Base-by-base conservation (phyloP, 1,284 basidiomycete species). In the Golubevia sp. region DNA sequence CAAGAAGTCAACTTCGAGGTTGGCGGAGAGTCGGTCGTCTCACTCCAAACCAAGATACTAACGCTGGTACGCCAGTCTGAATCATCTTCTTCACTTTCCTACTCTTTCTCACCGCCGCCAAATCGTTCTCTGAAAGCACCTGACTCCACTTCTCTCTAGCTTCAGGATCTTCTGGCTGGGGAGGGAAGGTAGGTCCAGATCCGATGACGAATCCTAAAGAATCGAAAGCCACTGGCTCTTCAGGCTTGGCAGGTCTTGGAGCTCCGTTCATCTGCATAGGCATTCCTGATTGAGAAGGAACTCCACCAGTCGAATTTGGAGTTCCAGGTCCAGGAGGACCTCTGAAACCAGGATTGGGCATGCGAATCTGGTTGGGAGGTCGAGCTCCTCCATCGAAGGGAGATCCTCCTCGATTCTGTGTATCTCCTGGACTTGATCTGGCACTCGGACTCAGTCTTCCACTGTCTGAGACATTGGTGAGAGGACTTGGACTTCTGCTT, bases 41-140 rank as follows among this genome's bases (percentile, higher is more conserved):
- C n/a, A n/a, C n/a, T n/a, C n/a, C n/a, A n/a, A n/a, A n/a, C n/a
- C n/a, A n/a, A n/a, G n/a, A n/a, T 18, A 96, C 90, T 5, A 90
- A 91, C 1, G 90, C 88, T 0, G 95, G 94, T 0, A 97, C 91
- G 21, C 91, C 86, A 4, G 73, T 89, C 44, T 94, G 92, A 15
- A 95, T 84, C 27, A 97, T 85, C 76, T 91, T 92, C 68, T 89
- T 88, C 15, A 94, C 88, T 83, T 95, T 96, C 85, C 93, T 93
- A 79, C 87, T 91, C 86, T 92, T 92, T 51, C 88, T 86, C 2
- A 91, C 87, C 63, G 90, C 89, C 1, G 88, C 82, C 0, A 91
- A 85, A 1, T 91, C 86, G 1, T 89, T 87, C 0, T 88, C 85
- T 0, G 88, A 85, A 76, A 95, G 88, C 30, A 91, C 84, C 0